Evolutionary conservation across 2,329 filamentous ascomycete species (phyloP), one percentile per base, ranked within the genome.

Genomic region (Paecilomyces sp.): DNA sequence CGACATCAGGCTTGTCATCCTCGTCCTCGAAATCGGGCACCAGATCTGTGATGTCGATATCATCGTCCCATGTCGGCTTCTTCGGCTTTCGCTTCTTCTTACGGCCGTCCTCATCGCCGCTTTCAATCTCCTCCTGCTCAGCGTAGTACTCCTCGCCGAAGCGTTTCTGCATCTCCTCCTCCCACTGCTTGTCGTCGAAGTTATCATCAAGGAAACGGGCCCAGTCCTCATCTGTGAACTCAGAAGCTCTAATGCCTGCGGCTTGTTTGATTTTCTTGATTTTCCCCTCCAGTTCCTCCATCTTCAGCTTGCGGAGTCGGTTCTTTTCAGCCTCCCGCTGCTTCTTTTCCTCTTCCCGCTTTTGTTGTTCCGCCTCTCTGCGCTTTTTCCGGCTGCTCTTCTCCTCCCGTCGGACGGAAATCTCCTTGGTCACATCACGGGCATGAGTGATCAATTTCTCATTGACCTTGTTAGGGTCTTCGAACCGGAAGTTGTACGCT

Each of bases 21-120:
- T 47, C 41, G 28, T 91, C 89, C 22, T 90, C 85, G 70, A 95
- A 96, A 62, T 96, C 91, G 1, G 91, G 92, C 30, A 96, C 79
- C 56, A 97, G 82, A 73, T 96, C 93, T 62, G 89, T 91, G 78
- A 99, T 97, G 71, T 97, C 92, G 67, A 99, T 97, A 72, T 99
- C 94, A 69, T 97, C 92, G 68, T 97, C 91, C 89, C 93, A 99
- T 63, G 86, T 90, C 9, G 91, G 91, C 77, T 96, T 96, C 81
- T 90, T 91, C 9, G 83, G 77, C 64, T 82, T 82, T 70, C 83
- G 87, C 65, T 85, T 86, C 70, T 84, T 86, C 72, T 85, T 86
- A 30, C 58, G 57, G 58, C 56, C 70, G 60, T 55, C 61, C 65
- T 69, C 72, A 18, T 77, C 76, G 50, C 78, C 83, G 55, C 77